phyloP scores from a whole-genome alignment of 306 rosid species.

The Dalbergia oliveri region DNA sequence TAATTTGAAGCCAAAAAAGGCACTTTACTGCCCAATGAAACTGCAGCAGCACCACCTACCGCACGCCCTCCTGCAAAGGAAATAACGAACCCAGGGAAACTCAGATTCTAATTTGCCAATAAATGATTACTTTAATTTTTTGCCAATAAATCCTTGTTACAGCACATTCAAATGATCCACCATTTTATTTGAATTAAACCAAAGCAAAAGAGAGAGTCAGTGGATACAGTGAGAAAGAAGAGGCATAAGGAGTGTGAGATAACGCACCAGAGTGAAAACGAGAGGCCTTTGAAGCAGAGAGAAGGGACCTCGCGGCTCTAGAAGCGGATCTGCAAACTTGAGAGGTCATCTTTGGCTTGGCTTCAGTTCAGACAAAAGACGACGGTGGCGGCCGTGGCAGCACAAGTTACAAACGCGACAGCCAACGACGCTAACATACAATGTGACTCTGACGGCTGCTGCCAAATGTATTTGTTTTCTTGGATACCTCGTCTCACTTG shows the following conservation, averaged over 20 bases:
- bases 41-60: constrained; percentile 71
- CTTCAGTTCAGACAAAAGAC: background rate
- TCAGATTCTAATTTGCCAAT: constrained; percentile 8
- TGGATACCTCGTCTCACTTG: background rate
- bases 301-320: constrained; percentile 76
- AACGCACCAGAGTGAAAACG: constrained; percentile 63
- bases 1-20: constrained; percentile 58
- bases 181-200: background rate
- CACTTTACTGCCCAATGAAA: constrained; percentile 55
- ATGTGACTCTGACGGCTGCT: background rate
- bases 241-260: background rate
- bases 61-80: constrained; percentile 68
- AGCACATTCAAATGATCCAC: background rate
- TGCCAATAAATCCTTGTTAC: background rate
- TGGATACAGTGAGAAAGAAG: background rate
- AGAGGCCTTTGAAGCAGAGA: constrained; percentile 70
- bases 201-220: no score
- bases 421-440: background rate
- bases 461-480: background rate
- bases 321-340: constrained; percentile 78
- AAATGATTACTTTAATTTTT: no score
- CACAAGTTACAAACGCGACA: background rate
- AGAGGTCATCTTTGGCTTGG: constrained; percentile 59
- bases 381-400: background rate
- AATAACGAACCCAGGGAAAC: background rate